Evolutionary conservation across 768 basidiomycete genomes (phyloP), one percentile per base, ranked within the genome.

Genomic region (Lactifluus hygrophoroides): DNA sequence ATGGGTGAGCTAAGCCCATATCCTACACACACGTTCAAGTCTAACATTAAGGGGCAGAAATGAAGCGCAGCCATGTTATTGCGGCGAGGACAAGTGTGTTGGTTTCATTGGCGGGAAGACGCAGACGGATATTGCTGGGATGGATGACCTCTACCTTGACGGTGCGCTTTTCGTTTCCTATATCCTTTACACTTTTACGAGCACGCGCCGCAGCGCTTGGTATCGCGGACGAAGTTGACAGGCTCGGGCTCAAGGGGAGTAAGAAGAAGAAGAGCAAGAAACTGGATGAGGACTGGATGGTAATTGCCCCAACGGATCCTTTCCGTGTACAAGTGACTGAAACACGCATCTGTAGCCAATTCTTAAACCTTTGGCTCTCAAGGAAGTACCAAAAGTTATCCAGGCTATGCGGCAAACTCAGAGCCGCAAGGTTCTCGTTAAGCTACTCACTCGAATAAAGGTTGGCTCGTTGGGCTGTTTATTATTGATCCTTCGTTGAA

Each of bases 101-200:
- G 96, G 96, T 3, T 91, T 82, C 67, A 93, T 99, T 64, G 96
- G 96, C 60, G 96, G 96, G 23, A 99, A 97, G 74, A 98, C 94
- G 0, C 96, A 99, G 71, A 98, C 96, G 2, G 95, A 98, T 68
- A 79, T 97, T 21, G 90, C 83, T 6, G 84, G 85, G 8, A 94
- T 98, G 85, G 94, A 96, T 68, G 94, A 97, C 67, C 76, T 97
- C 2, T 92, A 90, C 72, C 82, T 97, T 21, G 93, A 97, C 66
- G 94, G 92, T 91, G 66, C 59, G 43, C 27, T 25, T 48, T 42
- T 14, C 43, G 14, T 34, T 9, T 59, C 14, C 38, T 21, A 34
- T 53, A 52, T 42, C 52, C 19, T 10, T 17, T 27, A 13, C 14
- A 14, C 6, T n/a, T 61, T 52, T 46, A 61, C 38, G 56, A n/a